Evolutionary conservation across 2,329 filamentous ascomycete species (phyloP).

Genomic region (Metarhizium anisopliae): DNA sequence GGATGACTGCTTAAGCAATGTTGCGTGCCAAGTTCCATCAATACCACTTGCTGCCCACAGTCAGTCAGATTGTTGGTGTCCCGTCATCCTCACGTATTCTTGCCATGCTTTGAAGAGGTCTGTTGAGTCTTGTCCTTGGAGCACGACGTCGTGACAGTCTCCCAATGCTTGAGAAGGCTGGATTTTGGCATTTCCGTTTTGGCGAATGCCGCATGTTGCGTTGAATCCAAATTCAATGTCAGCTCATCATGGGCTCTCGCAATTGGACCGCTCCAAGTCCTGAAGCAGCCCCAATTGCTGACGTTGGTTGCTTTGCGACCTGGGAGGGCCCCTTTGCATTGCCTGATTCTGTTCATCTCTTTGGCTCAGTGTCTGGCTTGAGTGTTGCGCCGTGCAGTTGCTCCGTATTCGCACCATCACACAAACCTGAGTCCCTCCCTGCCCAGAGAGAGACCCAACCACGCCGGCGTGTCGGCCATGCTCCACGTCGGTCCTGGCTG

Average conservation of each 20-base stretch:
- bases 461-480: background rate
- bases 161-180: no score
- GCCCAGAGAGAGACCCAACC: background rate
- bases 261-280: no score
- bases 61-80: background rate
- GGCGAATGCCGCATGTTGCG: no score
- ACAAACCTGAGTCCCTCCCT: background rate
- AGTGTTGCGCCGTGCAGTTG: background rate
- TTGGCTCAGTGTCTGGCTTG: background rate
- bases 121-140: no score
- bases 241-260: no score
- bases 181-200: no score
- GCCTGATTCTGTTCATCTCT: background rate
- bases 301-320: background rate
- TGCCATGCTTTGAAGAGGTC: background rate
- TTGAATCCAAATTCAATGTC: no score
- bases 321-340: background rate
- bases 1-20: background rate
- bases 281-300: no score
- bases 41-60: background rate
- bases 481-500: background rate
- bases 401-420: background rate
- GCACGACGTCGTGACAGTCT: no score
- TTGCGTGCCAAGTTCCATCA: background rate
- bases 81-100: background rate